Evolutionary conservation across 2,329 filamentous ascomycete species (phyloP), one percentile per base, ranked within the genome.

Genomic region (Aspergillus eucalypticola): DNA sequence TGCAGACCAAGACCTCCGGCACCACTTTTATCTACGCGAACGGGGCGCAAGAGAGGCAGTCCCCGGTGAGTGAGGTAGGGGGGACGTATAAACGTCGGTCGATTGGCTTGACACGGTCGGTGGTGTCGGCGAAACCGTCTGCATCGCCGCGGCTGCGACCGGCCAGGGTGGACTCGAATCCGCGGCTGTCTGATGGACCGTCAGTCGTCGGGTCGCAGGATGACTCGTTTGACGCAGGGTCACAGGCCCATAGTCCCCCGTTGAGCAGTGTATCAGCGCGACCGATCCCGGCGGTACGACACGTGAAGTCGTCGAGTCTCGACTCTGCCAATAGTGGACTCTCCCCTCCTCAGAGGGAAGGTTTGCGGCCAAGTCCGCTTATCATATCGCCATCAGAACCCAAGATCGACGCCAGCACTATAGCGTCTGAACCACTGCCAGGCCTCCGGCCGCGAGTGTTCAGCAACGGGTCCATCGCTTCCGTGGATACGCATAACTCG

Each of bases 11-110:
- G 58, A 57, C 64, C 19, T 67, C 70, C 2, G 56, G 70, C 4
- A 67, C 74, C 1, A 71, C 69, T 5, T 79, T 79, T 54, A 59
- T 75, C 41, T 76, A 77, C 64, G 72, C 76, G 8, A 75, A 79
- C 58, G 76, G 75, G 3, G 62, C 70, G 8, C 69, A 74, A 27
- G 76, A 76, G 54, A 64, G 61, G n/a, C 66, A 67, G 25, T 52
- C 62, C 15, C 59, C 66, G 32, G 23, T 54, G 23, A 54, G 52
- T 41, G 52, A 54, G 15, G 17, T 44, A 3, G 52, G 52, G 1
- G 55, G 58, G 2, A 52, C 60, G 41, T 51, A 61, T 41, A 71
- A 67, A 57, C 71, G 69, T 21, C 73, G 67, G 44, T 76, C 75
- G 42, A 70, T 63, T 23, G 74, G 75, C 19, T 63, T 71, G 13